Evolutionary conservation across 139 green algal species (phyloP).

Genomic region (Medakamo hakoo): DNA sequence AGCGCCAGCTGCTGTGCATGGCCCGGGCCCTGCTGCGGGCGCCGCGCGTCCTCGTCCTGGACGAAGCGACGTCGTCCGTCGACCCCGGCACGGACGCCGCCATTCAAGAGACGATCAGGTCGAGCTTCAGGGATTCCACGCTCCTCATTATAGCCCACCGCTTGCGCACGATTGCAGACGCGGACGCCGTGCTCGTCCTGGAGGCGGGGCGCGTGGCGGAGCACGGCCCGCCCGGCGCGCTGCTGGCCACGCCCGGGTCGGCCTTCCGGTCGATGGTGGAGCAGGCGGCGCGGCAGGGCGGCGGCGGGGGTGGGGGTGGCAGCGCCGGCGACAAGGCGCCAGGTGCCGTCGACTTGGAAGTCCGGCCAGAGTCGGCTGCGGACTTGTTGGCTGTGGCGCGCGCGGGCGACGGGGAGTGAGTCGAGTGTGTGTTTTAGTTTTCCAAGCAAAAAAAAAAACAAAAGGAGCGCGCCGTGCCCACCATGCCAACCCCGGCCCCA

Average conservation of each 20-base stretch:
- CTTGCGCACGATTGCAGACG: slow-evolving; percentile 21
- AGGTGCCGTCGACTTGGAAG: no score
- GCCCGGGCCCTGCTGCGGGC: slow-evolving; percentile 65
- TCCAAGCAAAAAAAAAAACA: background rate
- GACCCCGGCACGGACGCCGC: slow-evolving; percentile 11
- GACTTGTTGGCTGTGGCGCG: background rate
- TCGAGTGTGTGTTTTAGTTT: background rate
- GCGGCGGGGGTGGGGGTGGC: background rate
- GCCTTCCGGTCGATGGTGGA: slow-evolving; percentile 14
- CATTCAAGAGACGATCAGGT: slow-evolving; percentile 28
- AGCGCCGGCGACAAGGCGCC: no score
- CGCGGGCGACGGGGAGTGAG: background rate
- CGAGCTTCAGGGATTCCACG: slow-evolving; percentile 32
- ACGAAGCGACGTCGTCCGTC: slow-evolving; percentile 73
- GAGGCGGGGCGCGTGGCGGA: slow-evolving; percentile 9
- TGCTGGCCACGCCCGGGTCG: slow-evolving; percentile 7
- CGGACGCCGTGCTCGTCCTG: slow-evolving; percentile 20
- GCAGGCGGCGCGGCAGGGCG: background rate
- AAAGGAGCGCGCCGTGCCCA: no score
- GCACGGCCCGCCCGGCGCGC: slow-evolving; percentile 5
- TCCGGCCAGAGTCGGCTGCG: background rate
- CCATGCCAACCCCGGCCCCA: background rate
- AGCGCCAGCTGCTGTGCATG: slow-evolving; percentile 87
- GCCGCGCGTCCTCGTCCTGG: slow-evolving; percentile 47
- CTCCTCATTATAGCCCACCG: slow-evolving; percentile 49